Conservation (phyloP, 148 eudicot species). For the Rhododendron ovatum region DNA sequence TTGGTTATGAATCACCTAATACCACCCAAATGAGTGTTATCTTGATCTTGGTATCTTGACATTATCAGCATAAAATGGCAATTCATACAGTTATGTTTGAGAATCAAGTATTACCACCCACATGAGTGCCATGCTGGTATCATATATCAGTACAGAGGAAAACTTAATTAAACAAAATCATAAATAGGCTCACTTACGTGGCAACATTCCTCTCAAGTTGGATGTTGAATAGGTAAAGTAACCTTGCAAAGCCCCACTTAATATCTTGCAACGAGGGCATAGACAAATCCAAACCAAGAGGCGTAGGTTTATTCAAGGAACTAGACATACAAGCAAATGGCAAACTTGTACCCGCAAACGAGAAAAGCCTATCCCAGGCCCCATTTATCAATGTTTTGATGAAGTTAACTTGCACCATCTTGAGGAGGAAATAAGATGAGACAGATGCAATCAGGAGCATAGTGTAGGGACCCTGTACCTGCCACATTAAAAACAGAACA, state of each 20-base stretch:
- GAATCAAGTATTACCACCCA: not conserved
- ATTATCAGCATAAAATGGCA: not conserved
- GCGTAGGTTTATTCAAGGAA: slow-evolving; percentile 68
- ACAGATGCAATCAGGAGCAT: slow-evolving; percentile 28
- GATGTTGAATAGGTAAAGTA: slow-evolving; percentile 74
- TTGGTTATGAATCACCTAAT: not conserved
- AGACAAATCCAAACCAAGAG: slow-evolving; percentile 73
- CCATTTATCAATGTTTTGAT: slow-evolving; percentile 26
- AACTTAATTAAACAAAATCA: not conserved
- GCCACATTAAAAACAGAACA: slow-evolving; percentile 14
- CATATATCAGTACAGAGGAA: not conserved
- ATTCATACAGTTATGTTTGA: not conserved
- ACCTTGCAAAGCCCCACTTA: slow-evolving; percentile 61
- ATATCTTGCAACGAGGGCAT: slow-evolving; percentile 70
- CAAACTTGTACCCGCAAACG: slow-evolving; percentile 34
- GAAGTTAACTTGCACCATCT: slow-evolving; percentile 31
- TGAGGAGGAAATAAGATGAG: slow-evolving; percentile 43
- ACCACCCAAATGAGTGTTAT: not conserved
- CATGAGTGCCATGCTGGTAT: not conserved
- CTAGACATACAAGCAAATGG: slow-evolving; percentile 74
- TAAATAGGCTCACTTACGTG: slow-evolving; percentile 54
- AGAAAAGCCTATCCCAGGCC: slow-evolving; percentile 25
- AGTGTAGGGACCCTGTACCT: slow-evolving; percentile 49
- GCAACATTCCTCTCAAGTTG: slow-evolving; percentile 90
- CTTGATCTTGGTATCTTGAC: not conserved